Base-by-base conservation (phyloP, 495 filamentous ascomycete species). In the Beverwykella pulmonaria region DNA sequence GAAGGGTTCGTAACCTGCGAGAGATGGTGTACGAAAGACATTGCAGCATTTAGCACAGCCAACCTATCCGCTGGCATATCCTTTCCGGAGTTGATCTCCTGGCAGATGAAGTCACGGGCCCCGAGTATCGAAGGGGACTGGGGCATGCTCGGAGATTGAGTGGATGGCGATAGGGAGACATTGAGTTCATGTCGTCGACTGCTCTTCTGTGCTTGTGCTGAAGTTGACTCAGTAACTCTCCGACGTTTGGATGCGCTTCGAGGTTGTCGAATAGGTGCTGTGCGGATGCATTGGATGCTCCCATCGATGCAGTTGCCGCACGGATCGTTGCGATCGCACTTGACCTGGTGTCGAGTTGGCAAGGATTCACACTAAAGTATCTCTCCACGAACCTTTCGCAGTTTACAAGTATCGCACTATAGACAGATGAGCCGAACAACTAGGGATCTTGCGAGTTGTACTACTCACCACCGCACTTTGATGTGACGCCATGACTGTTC, bases 281-380 rank as follows among this genome's bases (percentile, higher is more conserved):
- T 52, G 3, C 48, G 48, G 19, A 2, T 4, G 26, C 48, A 52
- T 29, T 25, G 9, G 26, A 52, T 52, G 10, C 4, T 29, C 9
- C 48, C 48, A 52, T 52, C 48, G 6, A 52, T 3, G 17, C 48
- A 52, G 26, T 52, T 52, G 20, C 48, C 48, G 22, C 48, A 52
- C 3, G 48, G 48, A 19, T 52, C 48, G 19, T 52, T 29, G 5
- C 48, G 48, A 52, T 52, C 48, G 23, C 48, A 52, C 17, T 15
- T 2, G 19, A 52, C 48, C 17, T 52, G n/a, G n/a, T n/a, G n/a
- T n/a, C n/a, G n/a, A n/a, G n/a, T n/a, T n/a, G n/a, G n/a, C n/a
- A n/a, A n/a, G n/a, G n/a, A n/a, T n/a, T n/a, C n/a, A n/a, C n/a
- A n/a, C n/a, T n/a, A n/a, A n/a, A n/a, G n/a, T n/a, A n/a, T n/a